Conservation (phyloP, 2,329 filamentous ascomycete species). For the Fonsecaea multimorphosa region DNA sequence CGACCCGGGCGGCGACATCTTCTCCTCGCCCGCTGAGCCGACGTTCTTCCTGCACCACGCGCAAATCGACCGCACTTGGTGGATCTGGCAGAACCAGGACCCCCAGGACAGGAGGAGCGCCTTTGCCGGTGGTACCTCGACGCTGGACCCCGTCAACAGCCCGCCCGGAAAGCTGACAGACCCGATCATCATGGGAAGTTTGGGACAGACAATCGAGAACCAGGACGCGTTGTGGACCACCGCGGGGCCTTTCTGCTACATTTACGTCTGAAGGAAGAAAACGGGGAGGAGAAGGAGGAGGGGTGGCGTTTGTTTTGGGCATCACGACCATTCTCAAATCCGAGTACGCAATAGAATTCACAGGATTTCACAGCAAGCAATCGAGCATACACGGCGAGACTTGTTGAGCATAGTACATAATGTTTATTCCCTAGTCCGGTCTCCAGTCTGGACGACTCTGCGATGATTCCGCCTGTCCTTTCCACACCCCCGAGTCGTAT, state of each 20-base stretch:
- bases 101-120: constrained; percentile 29
- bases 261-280: constrained; percentile 31
- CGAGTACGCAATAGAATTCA: constrained; percentile 5
- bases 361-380: neutral
- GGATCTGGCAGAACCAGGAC: constrained; percentile 36
- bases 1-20: constrained; percentile 36
- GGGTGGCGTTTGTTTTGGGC: neutral
- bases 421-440: constrained; percentile 3
- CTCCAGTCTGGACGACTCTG: neutral
- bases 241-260: constrained; percentile 37
- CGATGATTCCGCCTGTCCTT: neutral
- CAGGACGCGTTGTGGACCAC: constrained; percentile 35
- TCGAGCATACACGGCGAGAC: neutral
- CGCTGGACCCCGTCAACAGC: constrained; percentile 29
- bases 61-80: constrained; percentile 34
- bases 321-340: neutral
- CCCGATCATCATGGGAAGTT: constrained; percentile 27
- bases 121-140: constrained; percentile 31
- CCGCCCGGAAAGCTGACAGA: constrained; percentile 33
- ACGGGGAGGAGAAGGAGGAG: neutral
- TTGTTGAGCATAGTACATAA: constrained; percentile 5
- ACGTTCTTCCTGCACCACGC: constrained; percentile 37
- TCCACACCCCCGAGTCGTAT: neutral
- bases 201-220: constrained; percentile 23
- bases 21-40: constrained; percentile 33